phyloP scores from a whole-genome alignment of 2,329 filamentous ascomycete species.

The Rhexocercosporidium sp. region DNA sequence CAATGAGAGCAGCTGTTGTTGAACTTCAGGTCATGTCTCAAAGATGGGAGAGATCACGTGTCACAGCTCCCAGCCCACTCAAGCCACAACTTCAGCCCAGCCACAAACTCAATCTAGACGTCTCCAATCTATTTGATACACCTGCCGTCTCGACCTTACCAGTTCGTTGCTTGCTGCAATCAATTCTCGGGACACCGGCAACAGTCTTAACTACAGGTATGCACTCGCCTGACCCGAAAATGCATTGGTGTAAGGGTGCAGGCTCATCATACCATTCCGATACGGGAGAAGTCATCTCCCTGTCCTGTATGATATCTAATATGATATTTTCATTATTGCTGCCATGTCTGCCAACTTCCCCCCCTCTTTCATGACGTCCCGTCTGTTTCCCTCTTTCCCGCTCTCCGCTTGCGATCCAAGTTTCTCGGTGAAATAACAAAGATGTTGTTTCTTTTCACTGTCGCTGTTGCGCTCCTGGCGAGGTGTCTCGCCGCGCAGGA shows the following conservation, averaged over 20 bases:
- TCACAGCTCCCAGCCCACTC: not conserved
- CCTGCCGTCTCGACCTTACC: conserved; percentile 15
- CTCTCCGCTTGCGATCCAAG: conserved; percentile 8
- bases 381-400: conserved; percentile 25
- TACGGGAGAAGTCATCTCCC: conserved; percentile 24
- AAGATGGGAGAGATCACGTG: conserved; percentile 1
- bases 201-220: not conserved
- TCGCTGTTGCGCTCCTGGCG: conserved; percentile 28
- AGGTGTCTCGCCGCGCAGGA: conserved; percentile 51
- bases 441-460: conserved; percentile 24
- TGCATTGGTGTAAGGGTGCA: conserved; percentile 14
- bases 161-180: conserved; percentile 4
- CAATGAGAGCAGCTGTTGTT: not conserved
- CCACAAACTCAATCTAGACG: conserved; percentile 6
- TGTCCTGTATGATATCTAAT: conserved; percentile 17
- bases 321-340: conserved; percentile 30
- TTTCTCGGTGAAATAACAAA: conserved; percentile 24
- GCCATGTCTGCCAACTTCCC: conserved; percentile 22
- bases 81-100: not conserved
- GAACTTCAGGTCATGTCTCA: not conserved
- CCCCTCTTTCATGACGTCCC: conserved; percentile 23
- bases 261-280: conserved; percentile 22
- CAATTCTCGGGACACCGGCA: conserved; percentile 10
- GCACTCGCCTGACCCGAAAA: conserved; percentile 11
- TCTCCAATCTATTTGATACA: conserved; percentile 32